Base-by-base conservation (phyloP, 1,139 yeast species). In the Pichia sp. region DNA sequence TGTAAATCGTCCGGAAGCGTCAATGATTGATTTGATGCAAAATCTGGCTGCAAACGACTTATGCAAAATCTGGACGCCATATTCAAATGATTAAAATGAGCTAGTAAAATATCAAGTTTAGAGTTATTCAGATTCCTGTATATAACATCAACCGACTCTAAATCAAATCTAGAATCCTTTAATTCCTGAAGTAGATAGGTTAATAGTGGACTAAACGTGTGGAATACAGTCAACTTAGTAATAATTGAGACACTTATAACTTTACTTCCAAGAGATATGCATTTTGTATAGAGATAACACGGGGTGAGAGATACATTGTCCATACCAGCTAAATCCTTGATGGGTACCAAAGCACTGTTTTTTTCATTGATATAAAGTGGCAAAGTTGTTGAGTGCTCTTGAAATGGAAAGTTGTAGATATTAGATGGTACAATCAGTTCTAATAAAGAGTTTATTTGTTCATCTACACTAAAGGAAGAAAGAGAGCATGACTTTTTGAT, bases 181-280 rank as follows among this genome's bases (percentile, higher is more conserved):
- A 66, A 68, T 32, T 58, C 58, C 53, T 74, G 79, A 41, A 74
- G 60, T 34, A 75, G 59, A 31, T 71, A 69, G 40, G 69, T 59
- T 40, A 75, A 50, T 38, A 75, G 53, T 2, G 80, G 80, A 51
- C 68, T 71, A 49, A 74, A 71, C 49, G 64, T 66, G 48, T 72
- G 70, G 56, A 74, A 72, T 45, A 63, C 66, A 5, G 68, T 55
- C 30, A 71, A 52, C 35, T 58, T 59, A 10, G 79, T 73, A 20
- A 75, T 54, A 14, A 74, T 63, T 5, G 76, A 66, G 21, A 74
- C 53, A n/a, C 77, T 64, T 65, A 32, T 64, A 45, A 14, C 56
- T 50, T 28, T 64, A 65, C 20, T 33, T 23, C 42, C 67, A 67
- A 42, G 65, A 63, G 50, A 72, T 71, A 48, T 61, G 65, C 72